These are phyloP conservation scores for Leccinum fibrillosum DNA, from an alignment of 768 basidiomycete species.

Conservation along the genomic window DNA sequence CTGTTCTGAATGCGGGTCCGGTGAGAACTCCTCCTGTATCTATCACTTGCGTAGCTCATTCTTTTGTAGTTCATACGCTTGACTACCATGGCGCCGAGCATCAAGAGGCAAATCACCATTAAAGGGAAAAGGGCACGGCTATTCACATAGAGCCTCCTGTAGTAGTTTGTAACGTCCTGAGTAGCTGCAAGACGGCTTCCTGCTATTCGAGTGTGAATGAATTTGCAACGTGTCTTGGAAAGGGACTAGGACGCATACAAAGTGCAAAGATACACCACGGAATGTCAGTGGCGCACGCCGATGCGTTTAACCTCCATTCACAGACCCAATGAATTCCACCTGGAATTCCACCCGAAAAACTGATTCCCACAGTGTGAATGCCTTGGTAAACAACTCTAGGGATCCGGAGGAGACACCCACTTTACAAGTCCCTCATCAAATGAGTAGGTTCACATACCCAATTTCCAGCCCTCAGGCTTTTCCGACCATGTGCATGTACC, in stretches of 20 bases:
- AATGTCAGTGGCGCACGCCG: background rate
- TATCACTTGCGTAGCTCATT: slow-evolving; percentile 2
- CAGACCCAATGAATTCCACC: background rate
- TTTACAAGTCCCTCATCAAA: background rate
- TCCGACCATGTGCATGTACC: too few species aligned
- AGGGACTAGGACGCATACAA: background rate
- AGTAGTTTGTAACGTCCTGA: slow-evolving; percentile 15
- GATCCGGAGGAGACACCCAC: too few species aligned
- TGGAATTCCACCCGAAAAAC: too few species aligned
- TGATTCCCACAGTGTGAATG: background rate
- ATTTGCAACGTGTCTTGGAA: background rate
- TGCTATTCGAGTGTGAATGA: background rate
- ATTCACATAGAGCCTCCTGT: slow-evolving; percentile 10
- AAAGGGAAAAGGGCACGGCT: slow-evolving; percentile 8
- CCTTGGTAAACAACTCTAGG: too few species aligned
- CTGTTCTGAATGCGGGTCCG: slow-evolving; percentile 93
- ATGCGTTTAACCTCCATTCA: background rate
- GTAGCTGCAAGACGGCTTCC: slow-evolving; percentile 1
- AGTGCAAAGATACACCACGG: background rate
- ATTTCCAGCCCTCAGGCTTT: too few species aligned
- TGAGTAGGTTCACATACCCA: background rate
- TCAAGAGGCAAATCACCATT: slow-evolving; percentile 47
- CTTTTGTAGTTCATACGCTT: slow-evolving; percentile 60
- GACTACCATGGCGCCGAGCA: slow-evolving; percentile 66
- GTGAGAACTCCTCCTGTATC: slow-evolving; percentile 42